A percentile compares a stretch with the other conserved stretches of the same genome.
These are phyloP conservation scores for Podosphaera fusca DNA, from an alignment of 2,329 filamentous ascomycete species.

Conservation along the genomic window DNA sequence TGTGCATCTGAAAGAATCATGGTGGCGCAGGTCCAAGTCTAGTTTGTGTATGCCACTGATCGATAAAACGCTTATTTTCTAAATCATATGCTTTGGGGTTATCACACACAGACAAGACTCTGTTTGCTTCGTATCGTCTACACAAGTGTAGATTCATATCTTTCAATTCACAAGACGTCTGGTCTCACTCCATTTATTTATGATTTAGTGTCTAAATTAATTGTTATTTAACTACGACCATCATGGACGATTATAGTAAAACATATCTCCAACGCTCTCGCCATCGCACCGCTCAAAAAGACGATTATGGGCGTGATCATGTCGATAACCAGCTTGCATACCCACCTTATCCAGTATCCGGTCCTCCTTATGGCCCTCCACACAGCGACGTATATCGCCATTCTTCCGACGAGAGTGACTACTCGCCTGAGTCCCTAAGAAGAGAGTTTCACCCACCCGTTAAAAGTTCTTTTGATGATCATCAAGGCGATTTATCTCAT, in stretches of 20 bases:
- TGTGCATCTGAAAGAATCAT: no score
- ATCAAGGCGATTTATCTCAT: conserved; percentile 22
- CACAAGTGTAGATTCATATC: no score
- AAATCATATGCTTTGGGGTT: no score
- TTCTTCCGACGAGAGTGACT: conserved; percentile 47
- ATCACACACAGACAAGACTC: no score
- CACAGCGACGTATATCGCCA: conserved; percentile 30
- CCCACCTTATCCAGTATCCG: conserved; percentile 10
- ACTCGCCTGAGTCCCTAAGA: conserved; percentile 59
- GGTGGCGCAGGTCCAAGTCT: no score
- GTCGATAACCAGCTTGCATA: conserved; percentile 22
- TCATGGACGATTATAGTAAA: conserved; percentile 3
- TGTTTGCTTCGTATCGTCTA: no score
- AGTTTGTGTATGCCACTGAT: no score
- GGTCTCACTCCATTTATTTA: no score
- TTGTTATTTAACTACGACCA: not conserved
- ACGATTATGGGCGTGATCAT: conserved; percentile 28
- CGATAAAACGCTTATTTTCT: no score
- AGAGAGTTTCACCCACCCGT: conserved; percentile 55
- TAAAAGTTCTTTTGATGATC: conserved; percentile 19
- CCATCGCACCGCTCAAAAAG: conserved; percentile 8
- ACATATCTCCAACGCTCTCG: conserved; percentile 12
- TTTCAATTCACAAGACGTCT: no score
- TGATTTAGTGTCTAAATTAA: no score
- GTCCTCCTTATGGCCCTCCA: conserved; percentile 16